Percentiles rank a stretch among this genome's conserved stretches.
Conservation (phyloP, 1,139 yeast species). For the Kurtzmaniella quercitrusa region DNA sequence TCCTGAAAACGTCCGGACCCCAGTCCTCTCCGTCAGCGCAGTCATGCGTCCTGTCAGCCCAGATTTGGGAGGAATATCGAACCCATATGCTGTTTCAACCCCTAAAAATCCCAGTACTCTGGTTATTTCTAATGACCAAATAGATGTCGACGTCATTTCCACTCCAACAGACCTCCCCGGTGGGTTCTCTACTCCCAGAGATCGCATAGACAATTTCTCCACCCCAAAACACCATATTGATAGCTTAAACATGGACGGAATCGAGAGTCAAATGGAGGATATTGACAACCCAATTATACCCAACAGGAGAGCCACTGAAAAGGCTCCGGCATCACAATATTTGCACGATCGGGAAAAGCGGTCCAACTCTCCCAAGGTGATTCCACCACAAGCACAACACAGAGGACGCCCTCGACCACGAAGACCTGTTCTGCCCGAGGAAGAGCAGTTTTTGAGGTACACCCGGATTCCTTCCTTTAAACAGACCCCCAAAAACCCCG, state of each 20-base stretch:
- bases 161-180: neutral
- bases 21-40: neutral
- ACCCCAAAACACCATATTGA: neutral
- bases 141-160: too few species aligned
- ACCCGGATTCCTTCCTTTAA: slow-evolving; percentile 29
- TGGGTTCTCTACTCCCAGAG: neutral
- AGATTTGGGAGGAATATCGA: neutral
- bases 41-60: neutral
- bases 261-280: slow-evolving; percentile 4
- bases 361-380: slow-evolving; percentile 4
- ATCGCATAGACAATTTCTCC: neutral
- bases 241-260: neutral
- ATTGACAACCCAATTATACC: neutral
- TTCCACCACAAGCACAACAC: neutral
- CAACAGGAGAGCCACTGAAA: slow-evolving; percentile 2
- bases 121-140: neutral
- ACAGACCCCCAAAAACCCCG: slow-evolving; percentile 5
- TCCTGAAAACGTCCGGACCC: neutral
- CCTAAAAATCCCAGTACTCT: neutral
- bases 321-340: neutral
- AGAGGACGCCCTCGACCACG: slow-evolving; percentile 15
- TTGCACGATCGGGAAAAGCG: neutral
- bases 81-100: neutral
- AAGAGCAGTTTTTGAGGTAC: slow-evolving; percentile 22
- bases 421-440: slow-evolving; percentile 27